phyloP scores from a whole-genome alignment of 805 yeast species.

The Wickerhamomyces queroliae region DNA sequence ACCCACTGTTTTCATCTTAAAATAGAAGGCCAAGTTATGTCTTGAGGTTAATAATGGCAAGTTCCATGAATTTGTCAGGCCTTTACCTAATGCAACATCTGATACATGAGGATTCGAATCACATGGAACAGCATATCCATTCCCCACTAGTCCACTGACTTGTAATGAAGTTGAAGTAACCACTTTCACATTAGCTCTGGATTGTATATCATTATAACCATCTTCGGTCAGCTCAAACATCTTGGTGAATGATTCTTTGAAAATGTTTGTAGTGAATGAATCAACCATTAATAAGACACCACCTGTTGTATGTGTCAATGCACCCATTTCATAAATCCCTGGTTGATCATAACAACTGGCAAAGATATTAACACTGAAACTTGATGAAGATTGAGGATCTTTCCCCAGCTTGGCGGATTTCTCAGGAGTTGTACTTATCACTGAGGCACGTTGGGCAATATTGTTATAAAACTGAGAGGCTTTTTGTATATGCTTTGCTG shows the following conservation, averaged over 20 bases:
- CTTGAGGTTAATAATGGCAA: conserved; percentile 79
- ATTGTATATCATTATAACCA: conserved; percentile 76
- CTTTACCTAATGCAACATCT: conserved; percentile 85
- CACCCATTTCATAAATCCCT: conserved; percentile 88
- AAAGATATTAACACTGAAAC: conserved; percentile 73
- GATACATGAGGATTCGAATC: conserved; percentile 74
- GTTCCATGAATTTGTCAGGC: conserved; percentile 66
- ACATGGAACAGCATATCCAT: conserved; percentile 38
- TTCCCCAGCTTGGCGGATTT: neutral
- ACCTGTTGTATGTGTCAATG: conserved; percentile 75
- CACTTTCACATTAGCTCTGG: conserved; percentile 79
- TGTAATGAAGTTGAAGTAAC: conserved; percentile 77
- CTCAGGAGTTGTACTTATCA: conserved; percentile 1
- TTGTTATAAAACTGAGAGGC: conserved; percentile 77
- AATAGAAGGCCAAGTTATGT: conserved; percentile 79
- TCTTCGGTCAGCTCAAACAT: conserved; percentile 77
- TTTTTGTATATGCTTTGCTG: conserved; percentile 72
- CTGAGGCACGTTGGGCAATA: conserved; percentile 42
- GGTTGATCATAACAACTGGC: conserved; percentile 94
- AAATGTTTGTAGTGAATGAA: conserved; percentile 89
- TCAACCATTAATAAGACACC: conserved; percentile 82
- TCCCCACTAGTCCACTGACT: conserved; percentile 87
- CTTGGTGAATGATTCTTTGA: conserved; percentile 80
- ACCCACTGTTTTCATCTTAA: conserved; percentile 56
- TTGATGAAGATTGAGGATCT: neutral